Conservation (phyloP, 208 protist genomes). For the Leishmania braziliensis region DNA sequence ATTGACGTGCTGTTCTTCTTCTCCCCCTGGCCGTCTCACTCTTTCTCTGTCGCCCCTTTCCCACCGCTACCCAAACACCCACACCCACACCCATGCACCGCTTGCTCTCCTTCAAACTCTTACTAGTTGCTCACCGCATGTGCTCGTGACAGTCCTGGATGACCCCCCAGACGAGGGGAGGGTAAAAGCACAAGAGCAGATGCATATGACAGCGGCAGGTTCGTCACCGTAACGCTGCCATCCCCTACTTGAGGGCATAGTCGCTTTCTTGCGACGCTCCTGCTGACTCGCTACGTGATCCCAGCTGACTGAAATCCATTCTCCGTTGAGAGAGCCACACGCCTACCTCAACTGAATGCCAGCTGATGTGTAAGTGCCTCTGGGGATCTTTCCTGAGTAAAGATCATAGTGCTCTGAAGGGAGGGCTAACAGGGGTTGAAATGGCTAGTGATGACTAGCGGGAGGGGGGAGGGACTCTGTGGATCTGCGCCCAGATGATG, state of each 20-base stretch:
- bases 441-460: background rate
- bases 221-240: background rate
- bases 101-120: background rate
- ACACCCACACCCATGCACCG: background rate
- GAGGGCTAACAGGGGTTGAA: background rate
- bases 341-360: background rate
- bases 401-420: background rate
- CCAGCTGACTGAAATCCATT: background rate
- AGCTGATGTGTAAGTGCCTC: background rate
- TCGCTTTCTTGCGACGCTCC: background rate
- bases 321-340: background rate
- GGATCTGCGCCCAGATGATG: slow-evolving; percentile 6
- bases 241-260: background rate
- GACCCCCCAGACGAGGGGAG: background rate
- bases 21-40: no score
- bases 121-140: background rate
- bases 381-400: background rate
- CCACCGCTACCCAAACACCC: background rate
- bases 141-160: background rate
- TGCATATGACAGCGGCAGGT: background rate
- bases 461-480: background rate
- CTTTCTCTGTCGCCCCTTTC: no score
- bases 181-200: background rate
- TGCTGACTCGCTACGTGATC: background rate
- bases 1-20: background rate